Conservation (phyloP, 305 asterid species). For the Solanum hybrid region DNA sequence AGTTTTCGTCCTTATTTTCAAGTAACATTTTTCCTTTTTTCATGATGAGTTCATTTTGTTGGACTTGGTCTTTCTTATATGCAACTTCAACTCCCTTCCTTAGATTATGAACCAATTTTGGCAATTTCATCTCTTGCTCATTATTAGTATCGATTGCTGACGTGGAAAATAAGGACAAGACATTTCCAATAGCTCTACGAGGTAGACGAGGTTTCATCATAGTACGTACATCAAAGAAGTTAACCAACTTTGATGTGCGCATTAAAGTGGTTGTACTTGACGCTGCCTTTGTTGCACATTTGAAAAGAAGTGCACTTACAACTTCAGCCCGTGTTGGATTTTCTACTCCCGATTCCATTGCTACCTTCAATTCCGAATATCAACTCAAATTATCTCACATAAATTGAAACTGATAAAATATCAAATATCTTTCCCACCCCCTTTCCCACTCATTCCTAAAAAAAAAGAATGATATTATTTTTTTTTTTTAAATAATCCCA, state of each 20-base stretch:
- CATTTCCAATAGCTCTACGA: neutral
- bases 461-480: too few relatives aligned
- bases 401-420: too few relatives aligned
- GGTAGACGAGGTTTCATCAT: neutral
- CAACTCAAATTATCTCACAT: too few relatives aligned
- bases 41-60: neutral
- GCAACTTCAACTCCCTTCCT: neutral
- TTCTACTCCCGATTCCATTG: neutral
- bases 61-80: neutral
- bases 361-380: neutral
- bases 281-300: neutral
- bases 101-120: neutral
- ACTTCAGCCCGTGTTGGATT: neutral
- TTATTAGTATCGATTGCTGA: neutral
- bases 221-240: neutral
- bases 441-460: too few relatives aligned
- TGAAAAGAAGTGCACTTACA: neutral
- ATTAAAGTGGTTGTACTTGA: neutral
- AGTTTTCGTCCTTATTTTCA: neutral
- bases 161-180: neutral
- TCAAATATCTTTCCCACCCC: too few relatives aligned
- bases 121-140: neutral
- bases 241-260: neutral
- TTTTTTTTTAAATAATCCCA: too few relatives aligned
- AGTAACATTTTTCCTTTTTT: neutral